Percentiles rank a stretch among this genome's conserved stretches.
Evolutionary conservation across 257 asterid species (phyloP).

Genomic region (Nicotiana knightiana): DNA sequence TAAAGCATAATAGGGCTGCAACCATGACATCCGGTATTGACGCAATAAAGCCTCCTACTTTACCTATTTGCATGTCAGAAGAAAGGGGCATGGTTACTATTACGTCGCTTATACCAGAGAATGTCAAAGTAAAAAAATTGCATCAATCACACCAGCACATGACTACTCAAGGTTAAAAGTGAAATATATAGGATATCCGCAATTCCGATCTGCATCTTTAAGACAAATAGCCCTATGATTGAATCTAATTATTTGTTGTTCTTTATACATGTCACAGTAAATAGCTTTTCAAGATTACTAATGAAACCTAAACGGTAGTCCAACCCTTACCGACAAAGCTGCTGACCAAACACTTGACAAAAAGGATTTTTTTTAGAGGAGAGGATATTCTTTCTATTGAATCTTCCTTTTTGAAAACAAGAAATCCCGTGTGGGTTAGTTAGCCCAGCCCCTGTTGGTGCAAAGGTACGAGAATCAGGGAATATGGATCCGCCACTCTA

Average conservation of each 20-base stretch:
- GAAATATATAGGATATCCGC: background rate
- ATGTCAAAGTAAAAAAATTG: too few relatives aligned
- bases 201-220: background rate
- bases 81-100: background rate
- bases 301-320: background rate
- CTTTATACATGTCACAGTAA: background rate
- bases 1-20: slow-evolving; percentile 92
- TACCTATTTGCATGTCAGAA: slow-evolving; percentile 45
- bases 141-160: background rate
- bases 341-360: background rate
- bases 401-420: background rate
- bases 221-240: background rate
- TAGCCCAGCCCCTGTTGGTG: background rate
- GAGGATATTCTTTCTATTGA: background rate
- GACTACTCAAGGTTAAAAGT: background rate
- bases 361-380: background rate
- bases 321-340: background rate
- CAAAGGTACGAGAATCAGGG: background rate
- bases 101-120: background rate
- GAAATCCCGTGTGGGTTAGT: background rate
- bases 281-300: background rate
- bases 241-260: background rate
- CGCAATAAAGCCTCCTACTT: slow-evolving; percentile 95
- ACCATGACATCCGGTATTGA: slow-evolving; percentile 93
- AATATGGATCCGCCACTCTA: background rate